Evolutionary conservation across 2,329 filamentous ascomycete species (phyloP).

Genomic region (Pseudogymnoascus sp.): DNA sequence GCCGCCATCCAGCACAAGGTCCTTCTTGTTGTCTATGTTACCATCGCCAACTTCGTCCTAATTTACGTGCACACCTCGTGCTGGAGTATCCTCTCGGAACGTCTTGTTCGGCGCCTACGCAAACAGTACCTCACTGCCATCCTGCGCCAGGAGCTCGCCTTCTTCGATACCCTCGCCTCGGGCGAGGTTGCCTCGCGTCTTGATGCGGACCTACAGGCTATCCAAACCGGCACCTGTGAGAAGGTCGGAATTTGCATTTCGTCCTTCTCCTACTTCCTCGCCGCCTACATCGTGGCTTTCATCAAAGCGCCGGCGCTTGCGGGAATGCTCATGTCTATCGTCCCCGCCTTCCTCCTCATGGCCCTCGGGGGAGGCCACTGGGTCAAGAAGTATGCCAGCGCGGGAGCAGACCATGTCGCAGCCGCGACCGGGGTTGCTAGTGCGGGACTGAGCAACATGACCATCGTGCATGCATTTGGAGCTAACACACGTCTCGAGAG

Average conservation of each 20-base stretch:
- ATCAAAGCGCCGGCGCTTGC: constrained; percentile 49
- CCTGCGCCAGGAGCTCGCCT: constrained; percentile 44
- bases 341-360: constrained; percentile 45
- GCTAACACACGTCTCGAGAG: constrained; percentile 34
- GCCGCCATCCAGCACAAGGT: constrained; percentile 48
- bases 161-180: constrained; percentile 46
- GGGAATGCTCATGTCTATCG: constrained; percentile 42
- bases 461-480: constrained; percentile 47
- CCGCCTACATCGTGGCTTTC: constrained; percentile 52
- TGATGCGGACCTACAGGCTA: constrained; percentile 49
- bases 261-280: constrained; percentile 51
- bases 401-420: constrained; percentile 39
- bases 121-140: constrained; percentile 40
- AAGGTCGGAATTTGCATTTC: constrained; percentile 52
- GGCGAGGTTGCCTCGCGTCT: constrained; percentile 48
- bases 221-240: constrained; percentile 52
- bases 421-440: constrained; percentile 45
- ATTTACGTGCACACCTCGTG: constrained; percentile 43
- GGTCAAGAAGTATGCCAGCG: constrained; percentile 36
- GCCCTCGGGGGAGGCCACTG: constrained; percentile 39
- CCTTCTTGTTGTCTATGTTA: constrained; percentile 53
- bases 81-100: constrained; percentile 44
- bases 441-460: constrained; percentile 43
- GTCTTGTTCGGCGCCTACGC: constrained; percentile 40
- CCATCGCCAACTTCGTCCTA: constrained; percentile 43